phyloP scores from a whole-genome alignment of 1,139 yeast genomes.

The Taiozyma onychis region DNA sequence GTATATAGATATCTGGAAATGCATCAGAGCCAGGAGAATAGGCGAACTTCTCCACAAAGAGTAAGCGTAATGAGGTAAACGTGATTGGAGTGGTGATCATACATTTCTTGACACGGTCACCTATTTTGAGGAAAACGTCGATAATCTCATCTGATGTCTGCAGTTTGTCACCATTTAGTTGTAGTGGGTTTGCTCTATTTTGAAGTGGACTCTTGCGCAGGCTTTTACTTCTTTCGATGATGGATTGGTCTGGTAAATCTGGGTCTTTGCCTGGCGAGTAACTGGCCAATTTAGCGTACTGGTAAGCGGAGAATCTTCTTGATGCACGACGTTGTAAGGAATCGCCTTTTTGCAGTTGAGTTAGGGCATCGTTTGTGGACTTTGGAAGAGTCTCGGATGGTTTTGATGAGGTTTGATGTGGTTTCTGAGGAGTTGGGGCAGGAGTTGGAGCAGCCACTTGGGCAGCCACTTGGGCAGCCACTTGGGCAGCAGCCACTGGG shows the following conservation, averaged over 20 bases:
- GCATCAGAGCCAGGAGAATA: conserved; percentile 66
- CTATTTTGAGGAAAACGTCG: conserved; percentile 49
- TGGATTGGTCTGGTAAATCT: conserved; percentile 24
- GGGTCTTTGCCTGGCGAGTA: conserved; percentile 33
- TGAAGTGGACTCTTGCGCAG: conserved; percentile 12
- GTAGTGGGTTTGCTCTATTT: not conserved
- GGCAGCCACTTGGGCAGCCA: not conserved
- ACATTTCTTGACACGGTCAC: conserved; percentile 59
- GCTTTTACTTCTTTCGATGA: conserved; percentile 11
- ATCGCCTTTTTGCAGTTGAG: conserved; percentile 74
- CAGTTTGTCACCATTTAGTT: not conserved
- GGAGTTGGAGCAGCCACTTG: not conserved
- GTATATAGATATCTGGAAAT: conserved; percentile 80
- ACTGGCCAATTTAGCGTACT: conserved; percentile 72
- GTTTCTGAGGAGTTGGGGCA: not conserved
- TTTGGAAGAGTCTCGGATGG: not conserved
- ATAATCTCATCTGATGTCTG: conserved; percentile 14
- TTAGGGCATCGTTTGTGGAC: conserved; percentile 47
- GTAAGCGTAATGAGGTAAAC: conserved; percentile 59
- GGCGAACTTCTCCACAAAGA: conserved; percentile 84
- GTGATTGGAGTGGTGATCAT: conserved; percentile 45
- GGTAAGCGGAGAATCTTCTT: conserved; percentile 87
- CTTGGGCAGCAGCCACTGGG: not conserved
- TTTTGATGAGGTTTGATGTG: not conserved
- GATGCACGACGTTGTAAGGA: conserved; percentile 89